Percentiles rank a stretch among this genome's conserved stretches.
Evolutionary conservation across 352 stramenopile genomes (phyloP).

Genomic region (Pythium periplocum): DNA sequence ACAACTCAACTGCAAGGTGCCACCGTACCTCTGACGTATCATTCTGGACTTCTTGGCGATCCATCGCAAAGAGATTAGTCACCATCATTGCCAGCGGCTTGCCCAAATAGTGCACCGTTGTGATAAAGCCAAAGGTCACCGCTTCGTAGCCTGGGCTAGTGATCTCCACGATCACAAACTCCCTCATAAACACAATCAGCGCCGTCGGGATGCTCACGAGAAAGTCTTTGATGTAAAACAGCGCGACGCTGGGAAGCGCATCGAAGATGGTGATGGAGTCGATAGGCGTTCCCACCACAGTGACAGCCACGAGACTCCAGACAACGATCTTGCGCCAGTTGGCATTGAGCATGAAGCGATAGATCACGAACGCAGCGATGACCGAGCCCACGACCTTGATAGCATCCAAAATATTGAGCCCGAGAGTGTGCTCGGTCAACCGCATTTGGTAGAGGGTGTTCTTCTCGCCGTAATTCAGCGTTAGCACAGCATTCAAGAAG

Average conservation of each 20-base stretch:
- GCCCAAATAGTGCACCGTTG: not conserved
- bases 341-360: constrained; percentile 14
- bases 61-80: not conserved
- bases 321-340: constrained; percentile 17
- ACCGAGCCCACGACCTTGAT: constrained; percentile 5
- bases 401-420: constrained; percentile 8
- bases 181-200: not conserved
- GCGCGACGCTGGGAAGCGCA: too few relatives aligned
- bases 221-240: not conserved
- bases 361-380: constrained; percentile 6
- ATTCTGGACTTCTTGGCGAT: not conserved
- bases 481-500: not conserved
- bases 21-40: constrained; percentile 1
- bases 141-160: constrained; percentile 1
- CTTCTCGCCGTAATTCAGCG: too few relatives aligned
- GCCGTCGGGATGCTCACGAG: not conserved
- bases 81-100: constrained; percentile 1
- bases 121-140: constrained; percentile 2
- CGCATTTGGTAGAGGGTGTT: too few relatives aligned
- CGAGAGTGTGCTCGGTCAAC: too few relatives aligned
- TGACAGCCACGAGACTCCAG: not conserved
- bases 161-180: constrained; percentile 4
- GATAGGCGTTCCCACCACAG: constrained; percentile 11
- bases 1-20: constrained; percentile 5
- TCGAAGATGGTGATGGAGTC: constrained; percentile 7